Conservation (phyloP, 2,329 filamentous ascomycete genomes). For the Claviceps maximensis region DNA sequence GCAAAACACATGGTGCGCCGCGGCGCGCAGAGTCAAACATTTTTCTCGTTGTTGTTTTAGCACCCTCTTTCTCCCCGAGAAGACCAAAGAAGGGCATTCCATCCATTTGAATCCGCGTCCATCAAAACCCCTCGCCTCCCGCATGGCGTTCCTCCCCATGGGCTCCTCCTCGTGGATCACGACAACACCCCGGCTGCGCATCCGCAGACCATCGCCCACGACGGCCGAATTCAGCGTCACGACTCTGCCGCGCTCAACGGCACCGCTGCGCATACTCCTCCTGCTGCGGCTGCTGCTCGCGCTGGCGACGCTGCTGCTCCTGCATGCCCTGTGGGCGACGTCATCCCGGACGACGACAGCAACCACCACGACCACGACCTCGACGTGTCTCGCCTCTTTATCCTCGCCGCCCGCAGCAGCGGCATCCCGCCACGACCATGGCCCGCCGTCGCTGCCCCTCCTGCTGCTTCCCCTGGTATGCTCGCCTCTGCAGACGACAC, state of each 20-base stretch:
- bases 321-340: slow-evolving; percentile 34
- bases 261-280: slow-evolving; percentile 28
- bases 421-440: not conserved
- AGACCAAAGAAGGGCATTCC: too few species aligned
- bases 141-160: slow-evolving; percentile 24
- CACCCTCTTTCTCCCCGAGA: too few species aligned
- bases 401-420: slow-evolving; percentile 4
- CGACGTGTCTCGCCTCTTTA: not conserved
- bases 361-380: not conserved
- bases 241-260: slow-evolving; percentile 48
- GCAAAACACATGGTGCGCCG: not conserved
- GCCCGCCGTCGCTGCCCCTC: too few species aligned
- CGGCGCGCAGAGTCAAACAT: not conserved
- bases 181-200: slow-evolving; percentile 44
- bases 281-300: slow-evolving; percentile 30
- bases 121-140: not conserved
- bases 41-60: too few species aligned
- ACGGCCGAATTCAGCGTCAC: slow-evolving; percentile 90
- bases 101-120: too few species aligned
- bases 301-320: slow-evolving; percentile 30
- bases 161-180: slow-evolving; percentile 43
- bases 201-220: slow-evolving; percentile 63
- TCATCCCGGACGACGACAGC: not conserved
- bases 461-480: too few species aligned
- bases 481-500: not conserved